A percentile compares a stretch with the other conserved stretches of the same genome.
phyloP scores from a whole-genome alignment of 768 basidiomycete species.

The Sporobolomyces phaffii region DNA sequence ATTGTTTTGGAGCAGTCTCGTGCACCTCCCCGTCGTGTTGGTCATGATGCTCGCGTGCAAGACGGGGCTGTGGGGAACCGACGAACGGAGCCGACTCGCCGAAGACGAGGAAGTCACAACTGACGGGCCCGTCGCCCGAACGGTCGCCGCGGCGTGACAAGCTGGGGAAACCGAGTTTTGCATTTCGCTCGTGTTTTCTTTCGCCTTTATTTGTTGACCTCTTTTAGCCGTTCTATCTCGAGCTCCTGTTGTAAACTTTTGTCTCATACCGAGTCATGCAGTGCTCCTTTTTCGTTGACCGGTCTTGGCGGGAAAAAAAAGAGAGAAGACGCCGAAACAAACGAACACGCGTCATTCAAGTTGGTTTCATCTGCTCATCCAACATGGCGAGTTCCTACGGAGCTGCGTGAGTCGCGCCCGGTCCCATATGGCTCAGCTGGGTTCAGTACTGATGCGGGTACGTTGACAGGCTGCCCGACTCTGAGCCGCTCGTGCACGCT shows the following conservation, averaged over 20 bases:
- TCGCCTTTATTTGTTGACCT: neutral
- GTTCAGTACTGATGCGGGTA: no score
- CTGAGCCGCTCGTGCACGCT: conserved; percentile 6
- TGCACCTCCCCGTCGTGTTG: conserved; percentile 83
- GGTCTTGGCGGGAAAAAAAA: no score
- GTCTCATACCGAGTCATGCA: no score
- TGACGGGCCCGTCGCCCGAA: no score
- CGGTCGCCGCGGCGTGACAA: no score
- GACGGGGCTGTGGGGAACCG: conserved; percentile 54
- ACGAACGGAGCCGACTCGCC: conserved; percentile 1
- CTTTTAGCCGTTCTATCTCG: no score
- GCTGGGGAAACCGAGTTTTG: no score
- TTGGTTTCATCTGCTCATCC: neutral
- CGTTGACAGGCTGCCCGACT: conserved; percentile 34
- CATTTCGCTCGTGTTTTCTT: no score
- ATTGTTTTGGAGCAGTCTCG: conserved; percentile 73
- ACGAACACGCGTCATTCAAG: neutral
- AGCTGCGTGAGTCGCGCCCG: neutral
- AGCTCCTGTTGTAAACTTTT: no score
- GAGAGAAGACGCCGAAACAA: no score
- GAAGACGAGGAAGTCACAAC: neutral
- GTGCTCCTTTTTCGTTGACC: no score
- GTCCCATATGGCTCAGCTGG: no score
- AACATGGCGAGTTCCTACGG: neutral
- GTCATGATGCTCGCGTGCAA: conserved; percentile 95